phyloP scores from a whole-genome alignment of 331 rosid genomes.

The Arachis monticola region DNA sequence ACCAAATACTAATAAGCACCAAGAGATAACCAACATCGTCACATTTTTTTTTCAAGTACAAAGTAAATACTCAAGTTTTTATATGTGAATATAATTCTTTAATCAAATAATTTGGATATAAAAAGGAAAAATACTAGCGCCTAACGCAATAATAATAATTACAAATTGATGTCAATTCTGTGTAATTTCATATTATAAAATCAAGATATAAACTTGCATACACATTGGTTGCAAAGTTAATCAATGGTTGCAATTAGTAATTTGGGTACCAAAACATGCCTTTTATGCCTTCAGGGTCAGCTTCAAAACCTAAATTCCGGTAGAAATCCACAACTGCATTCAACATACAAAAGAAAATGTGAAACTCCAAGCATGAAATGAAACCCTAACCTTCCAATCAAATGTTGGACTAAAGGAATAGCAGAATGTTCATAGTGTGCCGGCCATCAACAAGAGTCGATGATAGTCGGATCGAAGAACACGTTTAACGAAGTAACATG shows the following conservation, averaged over 20 bases:
- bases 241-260: slow-evolving; percentile 39
- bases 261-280: slow-evolving; percentile 98
- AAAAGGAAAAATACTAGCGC: slow-evolving; percentile 13
- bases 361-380: slow-evolving; percentile 21
- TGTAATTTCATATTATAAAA: slow-evolving; percentile 20
- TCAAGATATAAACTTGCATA: not conserved
- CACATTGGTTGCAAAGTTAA: slow-evolving; percentile 30
- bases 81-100: slow-evolving; percentile 8
- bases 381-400: slow-evolving; percentile 11
- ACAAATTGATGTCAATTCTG: slow-evolving; percentile 38
- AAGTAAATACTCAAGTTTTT: slow-evolving; percentile 1
- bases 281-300: slow-evolving; percentile 97
- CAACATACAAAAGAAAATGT: slow-evolving; percentile 31
- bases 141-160: slow-evolving; percentile 30
- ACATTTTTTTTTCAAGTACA: not conserved
- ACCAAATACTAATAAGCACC: no score
- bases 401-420: slow-evolving; percentile 23
- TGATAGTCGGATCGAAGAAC: slow-evolving; percentile 12
- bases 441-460: not conserved
- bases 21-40: not conserved
- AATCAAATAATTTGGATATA: slow-evolving; percentile 7
- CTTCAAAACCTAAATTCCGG: slow-evolving; percentile 88
- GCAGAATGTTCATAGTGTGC: not conserved
- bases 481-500: not conserved
- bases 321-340: slow-evolving; percentile 91